Evolutionary conservation across 2,329 filamentous ascomycete genomes (phyloP).

Genomic region (Helminthosporium solani): DNA sequence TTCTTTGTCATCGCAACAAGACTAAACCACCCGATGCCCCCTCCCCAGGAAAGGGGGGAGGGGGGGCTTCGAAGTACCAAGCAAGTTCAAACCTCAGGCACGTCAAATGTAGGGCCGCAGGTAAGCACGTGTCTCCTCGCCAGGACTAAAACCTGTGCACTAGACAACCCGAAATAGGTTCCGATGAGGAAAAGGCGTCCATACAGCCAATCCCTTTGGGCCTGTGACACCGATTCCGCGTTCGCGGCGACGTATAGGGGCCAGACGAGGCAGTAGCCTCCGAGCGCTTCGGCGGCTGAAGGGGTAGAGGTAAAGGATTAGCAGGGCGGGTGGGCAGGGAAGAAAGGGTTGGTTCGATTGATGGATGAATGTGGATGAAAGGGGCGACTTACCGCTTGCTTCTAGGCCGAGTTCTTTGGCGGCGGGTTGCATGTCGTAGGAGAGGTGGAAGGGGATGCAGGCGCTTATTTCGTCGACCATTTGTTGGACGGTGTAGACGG

Average conservation of each 20-base stretch:
- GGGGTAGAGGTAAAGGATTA: conserved; percentile 4
- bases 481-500: conserved; percentile 35
- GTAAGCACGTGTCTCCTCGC: conserved; percentile 39
- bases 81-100: too few relatives aligned
- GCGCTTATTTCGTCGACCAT: conserved; percentile 45
- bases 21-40: too few relatives aligned
- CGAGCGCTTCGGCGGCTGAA: conserved; percentile 41
- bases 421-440: conserved; percentile 39
- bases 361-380: not conserved
- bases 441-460: conserved; percentile 43
- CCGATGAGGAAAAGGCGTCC: conserved; percentile 41
- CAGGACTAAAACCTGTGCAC: conserved; percentile 38
- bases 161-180: conserved; percentile 38
- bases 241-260: conserved; percentile 43
- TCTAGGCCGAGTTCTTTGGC: conserved; percentile 38
- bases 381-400: conserved; percentile 30
- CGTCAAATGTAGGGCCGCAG: conserved; percentile 37
- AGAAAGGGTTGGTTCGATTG: too few relatives aligned
- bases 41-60: too few relatives aligned
- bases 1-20: too few relatives aligned
- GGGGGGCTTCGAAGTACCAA: too few relatives aligned
- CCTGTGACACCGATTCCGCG: conserved; percentile 37
- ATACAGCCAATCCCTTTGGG: conserved; percentile 41
- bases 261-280: conserved; percentile 45
- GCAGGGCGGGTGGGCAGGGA: too few relatives aligned